Base-by-base conservation (phyloP, 345 rosid genomes). In the Eucalyptus camaldulensis region DNA sequence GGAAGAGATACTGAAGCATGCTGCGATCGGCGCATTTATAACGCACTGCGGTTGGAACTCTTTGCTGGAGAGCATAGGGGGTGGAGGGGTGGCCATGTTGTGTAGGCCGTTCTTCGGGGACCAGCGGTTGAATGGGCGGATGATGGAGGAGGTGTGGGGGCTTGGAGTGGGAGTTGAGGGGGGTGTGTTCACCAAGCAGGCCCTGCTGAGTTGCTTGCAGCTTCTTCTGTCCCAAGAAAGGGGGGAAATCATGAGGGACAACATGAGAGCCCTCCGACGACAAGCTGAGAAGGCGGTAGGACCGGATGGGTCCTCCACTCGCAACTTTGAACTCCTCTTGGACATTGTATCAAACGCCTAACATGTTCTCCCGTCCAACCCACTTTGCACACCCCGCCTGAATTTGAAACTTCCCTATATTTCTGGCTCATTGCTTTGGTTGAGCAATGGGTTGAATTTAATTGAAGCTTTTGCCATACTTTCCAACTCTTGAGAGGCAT, bases 21-120 rank as follows among this genome's bases (percentile, higher is more conserved):
- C 21, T 15, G 92, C 92, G 8, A 29, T 91, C 49, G 93, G 91
- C 8, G 93, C 88, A 29, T 92, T 90, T 33, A 14, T 92, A 19
- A 92, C 93, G 40, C 94, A 93, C 54, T 88, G 94, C 22, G 93
- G 94, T 7, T 92, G 92, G 93, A 90, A 89, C 80, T 94, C 94
- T 10, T 13, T 92, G 25, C 31, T 92, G 31, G 95, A 94, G 88
- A 90, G 94, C 76, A 62, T 94, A 5, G 89, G 27, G 4, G 90
- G n/a, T 5, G 91, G 91, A 13, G 90, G 93, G 33, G 93, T 92
- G 49, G 91, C 93, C 2, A 86, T 94, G 93, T 91, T 92, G 14
- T 89, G 93, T 27, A 92, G 93, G 90, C 93, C 94, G 2, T 90
- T 90, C 80, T 93, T 88, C 0, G 94, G 93, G 15, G 95, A 93